Base-by-base conservation (phyloP, 441 rosid species). In the Mallotus japonicus region DNA sequence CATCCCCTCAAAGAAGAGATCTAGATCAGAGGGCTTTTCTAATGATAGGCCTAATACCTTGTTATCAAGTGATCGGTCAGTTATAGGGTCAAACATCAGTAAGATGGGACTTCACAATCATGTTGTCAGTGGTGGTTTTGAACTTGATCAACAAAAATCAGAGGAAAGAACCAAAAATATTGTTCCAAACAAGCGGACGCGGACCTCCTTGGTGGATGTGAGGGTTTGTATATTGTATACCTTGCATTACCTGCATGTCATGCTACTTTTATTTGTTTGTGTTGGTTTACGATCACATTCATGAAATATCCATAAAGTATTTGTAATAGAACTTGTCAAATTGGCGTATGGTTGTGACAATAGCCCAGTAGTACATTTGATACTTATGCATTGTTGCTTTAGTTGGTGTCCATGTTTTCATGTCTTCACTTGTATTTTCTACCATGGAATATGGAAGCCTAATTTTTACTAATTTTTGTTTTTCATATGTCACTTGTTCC, bases 161-260 rank as follows among this genome's bases (percentile, higher is more conserved):
- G 96, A 92, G 73, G 96, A 88, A 83, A 87, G 90, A 76, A 82
- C 87, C 34, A 93, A 88, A 78, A 85, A 75, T 81, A 77, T 77
- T 71, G 88, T 90, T 74, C 87, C 96, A 76, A 95, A 83, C 85
- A 95, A 91, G 82, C 91, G 98, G 64, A 90, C 97, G 64, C 97
- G 98, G 74, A 96, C 98, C 75, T 92, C 97, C 71, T 65, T 93
- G 92, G 89, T 84, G 88, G 96, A 84, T 85, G 75, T 80, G 73
- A 85, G 84, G 92, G 90, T 88, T 78, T 80, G 90, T 83, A 74
- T 64, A 74, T 76, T 76, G 54, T 59, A 62, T 75, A 49, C 77
- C 69, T 67, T 70, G 70, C 71, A 65, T 22, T 55, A 49, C 16
- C 34, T 32, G 8, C 24, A 44, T 37, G 47, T 65, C 56, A 8